Base-by-base conservation (phyloP, 2,329 filamentous ascomycete species). In the Pyricularia sp. region DNA sequence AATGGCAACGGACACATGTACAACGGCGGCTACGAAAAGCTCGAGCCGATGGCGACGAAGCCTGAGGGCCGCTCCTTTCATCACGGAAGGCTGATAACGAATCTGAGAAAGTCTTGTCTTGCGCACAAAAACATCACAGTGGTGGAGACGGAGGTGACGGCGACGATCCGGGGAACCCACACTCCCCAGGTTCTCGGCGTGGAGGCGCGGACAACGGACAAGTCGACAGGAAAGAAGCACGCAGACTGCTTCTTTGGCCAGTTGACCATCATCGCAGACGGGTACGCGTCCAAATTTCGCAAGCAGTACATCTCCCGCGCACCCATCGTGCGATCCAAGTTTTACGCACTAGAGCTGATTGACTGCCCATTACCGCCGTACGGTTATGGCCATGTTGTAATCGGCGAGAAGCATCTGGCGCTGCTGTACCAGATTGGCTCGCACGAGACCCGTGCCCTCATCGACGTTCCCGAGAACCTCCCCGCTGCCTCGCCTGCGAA, bases 371-470 rank as follows among this genome's bases (percentile, higher is more conserved):
- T 98, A 11, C 92, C 93, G 2, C 83, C 86, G 68, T 87, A 89
- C 1, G 83, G 88, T 71, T 92, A 92, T 77, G 95, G 94, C 25
- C 93, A 97, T 79, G 94, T 99, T 72, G 84, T 97, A 68, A 91
- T 99, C 71, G 90, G 90, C 74, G 86, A 92, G 72, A 86, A 87
- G 64, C 83, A 78, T 71, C 94, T 95, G 0, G 88, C 97, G 42
- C 88, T 99, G 28, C 86, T 99, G 70, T 99, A 99, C 83, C 95
- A 98, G 81, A 99, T 99, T 77, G 94, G 95, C 76, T 91, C 92
- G 4, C 94, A 91, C 80, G 95, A 98, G 81, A 99, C 95, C 1
- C 89, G 95, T 72, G 92, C 91, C 14, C 86, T 99, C 26, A 88
- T 98, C 74, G 94, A 98, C 77, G 88, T 98, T 14, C 94, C 94